phyloP scores from a whole-genome alignment of 208 protist species.

The Crithidia thermophila region DNA sequence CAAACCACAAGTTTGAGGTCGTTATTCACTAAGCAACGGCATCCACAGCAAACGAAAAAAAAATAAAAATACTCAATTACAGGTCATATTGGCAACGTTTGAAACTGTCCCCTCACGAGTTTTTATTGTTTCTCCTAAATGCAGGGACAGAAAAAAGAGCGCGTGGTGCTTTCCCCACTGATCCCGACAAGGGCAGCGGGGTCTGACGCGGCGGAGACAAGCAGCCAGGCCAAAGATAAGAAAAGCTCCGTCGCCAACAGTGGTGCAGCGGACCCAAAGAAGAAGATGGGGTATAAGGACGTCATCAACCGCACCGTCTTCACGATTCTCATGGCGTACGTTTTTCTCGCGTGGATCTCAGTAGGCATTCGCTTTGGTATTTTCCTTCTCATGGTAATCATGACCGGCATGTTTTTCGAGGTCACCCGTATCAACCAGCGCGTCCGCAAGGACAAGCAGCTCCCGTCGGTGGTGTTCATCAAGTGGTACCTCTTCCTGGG shows the following conservation, averaged over 20 bases:
- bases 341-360: slow-evolving; percentile 83
- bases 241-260: background rate
- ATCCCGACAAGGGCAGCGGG: background rate
- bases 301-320: slow-evolving; percentile 88
- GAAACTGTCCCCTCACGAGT: no score
- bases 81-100: background rate
- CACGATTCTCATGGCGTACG: slow-evolving; percentile 83
- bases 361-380: slow-evolving; percentile 77
- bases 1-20: no score
- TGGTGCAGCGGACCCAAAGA: slow-evolving; percentile 20
- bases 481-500: slow-evolving; percentile 83
- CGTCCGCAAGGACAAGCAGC: slow-evolving; percentile 71
- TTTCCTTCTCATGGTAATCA: slow-evolving; percentile 64
- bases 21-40: no score
- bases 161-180: slow-evolving; percentile 30
- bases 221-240: background rate
- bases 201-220: background rate
- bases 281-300: slow-evolving; percentile 55
- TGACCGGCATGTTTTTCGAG: slow-evolving; percentile 87
- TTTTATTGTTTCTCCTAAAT: no score
- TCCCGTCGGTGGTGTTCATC: slow-evolving; percentile 71
- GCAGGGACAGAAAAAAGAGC: slow-evolving; percentile 24
- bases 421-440: slow-evolving; percentile 88
- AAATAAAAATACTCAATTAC: slow-evolving; percentile 3
- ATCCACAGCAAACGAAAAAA: background rate